phyloP scores from a whole-genome alignment of 1,284 basidiomycete genomes.

The Agaricales sp. region DNA sequence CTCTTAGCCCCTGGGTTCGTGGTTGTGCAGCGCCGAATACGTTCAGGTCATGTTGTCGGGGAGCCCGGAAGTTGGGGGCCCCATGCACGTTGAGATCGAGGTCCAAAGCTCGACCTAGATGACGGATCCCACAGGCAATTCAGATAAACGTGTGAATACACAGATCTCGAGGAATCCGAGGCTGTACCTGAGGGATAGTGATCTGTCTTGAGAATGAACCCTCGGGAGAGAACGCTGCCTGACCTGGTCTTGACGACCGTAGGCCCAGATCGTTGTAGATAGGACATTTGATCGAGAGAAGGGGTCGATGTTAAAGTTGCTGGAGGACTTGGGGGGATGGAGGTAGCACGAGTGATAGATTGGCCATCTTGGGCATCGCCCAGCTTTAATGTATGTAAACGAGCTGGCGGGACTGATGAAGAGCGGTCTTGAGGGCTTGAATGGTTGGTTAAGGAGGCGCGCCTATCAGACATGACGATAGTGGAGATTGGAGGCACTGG shows the following conservation, averaged over 20 bases:
- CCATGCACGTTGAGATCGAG: conserved; percentile 90
- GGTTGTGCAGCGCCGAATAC: conserved; percentile 95
- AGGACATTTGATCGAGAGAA: neutral
- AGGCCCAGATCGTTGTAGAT: neutral
- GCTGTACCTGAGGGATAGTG: conserved; percentile 80
- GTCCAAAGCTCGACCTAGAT: conserved; percentile 73
- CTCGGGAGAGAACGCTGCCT: conserved; percentile 84
- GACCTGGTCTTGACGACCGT: conserved; percentile 81
- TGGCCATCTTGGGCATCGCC: too few relatives aligned
- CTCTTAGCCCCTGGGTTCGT: conserved; percentile 85
- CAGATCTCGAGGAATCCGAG: too few relatives aligned
- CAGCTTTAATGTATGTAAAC: too few relatives aligned
- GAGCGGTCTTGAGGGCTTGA: too few relatives aligned
- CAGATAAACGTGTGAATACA: conserved; percentile 8
- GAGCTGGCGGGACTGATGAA: too few relatives aligned
- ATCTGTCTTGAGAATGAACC: conserved; percentile 92
- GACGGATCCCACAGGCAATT: neutral
- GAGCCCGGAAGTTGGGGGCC: conserved; percentile 91
- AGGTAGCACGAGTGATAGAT: too few relatives aligned
- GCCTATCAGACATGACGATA: too few relatives aligned
- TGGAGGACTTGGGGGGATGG: too few relatives aligned
- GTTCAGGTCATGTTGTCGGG: conserved; percentile 66
- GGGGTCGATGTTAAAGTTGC: too few relatives aligned
- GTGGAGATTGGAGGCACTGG: too few relatives aligned
- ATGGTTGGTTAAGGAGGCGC: too few relatives aligned